Evolutionary conservation across 2,329 filamentous ascomycete species (phyloP), one percentile per base, ranked within the genome.

Genomic region (Penicillium sp.): DNA sequence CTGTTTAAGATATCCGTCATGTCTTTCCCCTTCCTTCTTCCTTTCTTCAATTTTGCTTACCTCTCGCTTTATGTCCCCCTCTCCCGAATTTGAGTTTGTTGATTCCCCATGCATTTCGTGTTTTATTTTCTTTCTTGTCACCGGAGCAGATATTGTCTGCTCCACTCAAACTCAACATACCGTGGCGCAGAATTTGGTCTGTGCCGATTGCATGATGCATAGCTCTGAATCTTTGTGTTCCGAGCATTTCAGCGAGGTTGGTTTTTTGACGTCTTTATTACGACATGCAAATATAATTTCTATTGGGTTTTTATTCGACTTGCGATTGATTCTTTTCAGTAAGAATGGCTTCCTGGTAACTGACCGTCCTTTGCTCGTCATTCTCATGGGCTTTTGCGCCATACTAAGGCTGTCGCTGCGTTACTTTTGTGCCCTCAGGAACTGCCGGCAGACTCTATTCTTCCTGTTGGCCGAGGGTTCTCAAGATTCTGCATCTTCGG

Each of bases 171-270:
- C 18, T 18, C 32, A 27, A 38, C 19, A 35, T 39, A 18, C 36
- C 32, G 19, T 36, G 43, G 8, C 49, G 27, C 46, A 32, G 23
- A 34, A 19, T 41, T 16, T 18, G 36, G 18, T 34, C 43, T 30
- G 32, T 51, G 42, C 40, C 47, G 50, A 39, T 47, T 29, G 36
- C 41, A 47, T 47, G 23, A 11, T 41, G 29, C 58, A 62, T 61
- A 48, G 58, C 52, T 59, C 52, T 55, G 51, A 43, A 45, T 49
- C 26, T 52, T 14, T 35, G 36, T 53, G 30, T 47, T 61, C 46
- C 50, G 52, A 59, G 59, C 57, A 58, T 62, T 56, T 59, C 61
- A 60, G 58, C 57, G 63, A 63, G 56, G 57, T 59, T 61, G 58
- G 54, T 44, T 57, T 35, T 62, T 52, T 41, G 43, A 34, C 40